These are phyloP conservation scores for slime mould (Dictyostelium discoideum) DNA, from an alignment of 78 protist genomes.

Conservation along the genomic window DNA sequence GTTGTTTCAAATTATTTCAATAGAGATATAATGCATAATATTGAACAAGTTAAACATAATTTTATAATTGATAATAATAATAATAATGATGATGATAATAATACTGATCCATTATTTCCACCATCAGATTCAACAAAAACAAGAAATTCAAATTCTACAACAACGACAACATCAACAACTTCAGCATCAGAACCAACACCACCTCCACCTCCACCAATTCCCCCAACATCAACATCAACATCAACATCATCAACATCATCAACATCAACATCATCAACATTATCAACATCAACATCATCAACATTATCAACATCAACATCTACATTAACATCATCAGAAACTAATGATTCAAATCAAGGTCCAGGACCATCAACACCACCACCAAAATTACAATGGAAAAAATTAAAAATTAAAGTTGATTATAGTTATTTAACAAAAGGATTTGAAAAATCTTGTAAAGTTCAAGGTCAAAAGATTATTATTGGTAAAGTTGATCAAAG, in stretches of 20 bases:
- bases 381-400: neutral
- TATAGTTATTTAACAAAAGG: neutral
- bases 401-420: neutral
- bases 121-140: neutral
- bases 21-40: neutral
- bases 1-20: neutral
- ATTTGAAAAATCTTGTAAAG: neutral
- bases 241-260: constrained; percentile 23
- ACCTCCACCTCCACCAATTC: neutral
- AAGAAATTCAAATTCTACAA: neutral
- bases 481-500: neutral
- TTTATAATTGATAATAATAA: neutral
- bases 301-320: neutral
- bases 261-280: neutral
- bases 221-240: constrained; percentile 55
- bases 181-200: neutral
- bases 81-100: too few relatives aligned
- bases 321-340: neutral
- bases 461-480: neutral
- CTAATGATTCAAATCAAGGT: neutral
- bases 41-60: neutral
- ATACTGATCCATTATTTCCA: neutral
- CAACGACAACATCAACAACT: neutral
- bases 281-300: neutral
- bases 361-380: neutral